Conservation (phyloP, 2,329 filamentous ascomycete genomes). For the Nemania diffusa region DNA sequence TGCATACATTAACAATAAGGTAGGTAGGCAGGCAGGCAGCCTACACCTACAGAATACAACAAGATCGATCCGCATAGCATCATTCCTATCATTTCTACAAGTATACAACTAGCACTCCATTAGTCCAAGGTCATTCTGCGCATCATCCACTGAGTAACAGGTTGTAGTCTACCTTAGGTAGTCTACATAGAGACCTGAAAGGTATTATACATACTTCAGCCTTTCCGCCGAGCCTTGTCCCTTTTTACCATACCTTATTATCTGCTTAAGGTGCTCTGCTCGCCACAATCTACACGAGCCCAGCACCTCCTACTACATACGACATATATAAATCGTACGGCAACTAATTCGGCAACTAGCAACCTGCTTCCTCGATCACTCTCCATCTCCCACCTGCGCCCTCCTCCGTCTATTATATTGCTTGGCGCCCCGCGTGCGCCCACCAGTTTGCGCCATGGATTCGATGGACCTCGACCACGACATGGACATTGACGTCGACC, state of each 20-base stretch:
- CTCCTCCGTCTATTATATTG: background rate
- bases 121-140: too few species aligned
- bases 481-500: slow-evolving; percentile 71
- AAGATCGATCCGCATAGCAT: too few species aligned
- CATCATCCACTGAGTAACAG: too few species aligned
- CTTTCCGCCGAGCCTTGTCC: slow-evolving; percentile 4
- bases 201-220: background rate
- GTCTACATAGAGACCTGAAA: background rate
- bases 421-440: slow-evolving; percentile 14
- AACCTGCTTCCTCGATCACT: background rate
- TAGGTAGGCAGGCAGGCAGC: too few species aligned
- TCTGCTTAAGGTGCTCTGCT: too few species aligned
- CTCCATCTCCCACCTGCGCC: background rate
- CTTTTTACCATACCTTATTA: background rate
- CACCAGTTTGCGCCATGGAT: slow-evolving; percentile 45
- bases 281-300: background rate
- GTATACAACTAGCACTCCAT: too few species aligned
- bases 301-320: too few species aligned
- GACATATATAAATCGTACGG: background rate
- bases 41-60: too few species aligned
- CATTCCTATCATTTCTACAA: too few species aligned
- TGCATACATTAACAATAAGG: too few species aligned
- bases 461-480: slow-evolving; percentile 77
- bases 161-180: too few species aligned
- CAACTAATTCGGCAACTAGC: background rate